These are phyloP conservation scores for Sungouiella blattae DNA, from an alignment of 805 yeast species.

Conservation along the genomic window DNA sequence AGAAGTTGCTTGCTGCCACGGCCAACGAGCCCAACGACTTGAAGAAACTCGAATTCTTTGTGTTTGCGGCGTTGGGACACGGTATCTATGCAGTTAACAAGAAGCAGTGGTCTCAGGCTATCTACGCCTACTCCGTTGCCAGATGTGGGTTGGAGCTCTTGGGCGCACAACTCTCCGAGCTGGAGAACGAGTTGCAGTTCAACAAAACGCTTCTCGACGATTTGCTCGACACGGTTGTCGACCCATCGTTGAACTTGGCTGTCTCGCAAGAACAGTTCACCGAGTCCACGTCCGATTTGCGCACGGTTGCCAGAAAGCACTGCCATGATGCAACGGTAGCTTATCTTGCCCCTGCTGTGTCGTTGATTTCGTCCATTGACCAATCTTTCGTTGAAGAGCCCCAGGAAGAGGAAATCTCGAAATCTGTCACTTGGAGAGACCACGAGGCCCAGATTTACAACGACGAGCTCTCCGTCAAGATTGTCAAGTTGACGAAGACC, in stretches of 20 bases:
- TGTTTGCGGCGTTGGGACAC: slow-evolving; percentile 45
- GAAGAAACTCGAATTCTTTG: slow-evolving; percentile 28
- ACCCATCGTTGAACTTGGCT: slow-evolving; percentile 61
- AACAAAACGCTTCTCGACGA: slow-evolving; percentile 48
- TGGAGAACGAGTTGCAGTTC: too few relatives aligned
- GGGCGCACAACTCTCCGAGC: slow-evolving; percentile 11
- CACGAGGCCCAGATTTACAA: slow-evolving; percentile 62
- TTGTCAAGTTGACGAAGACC: slow-evolving; percentile 38
- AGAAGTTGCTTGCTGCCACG: slow-evolving; percentile 41
- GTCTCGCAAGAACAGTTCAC: slow-evolving; percentile 34
- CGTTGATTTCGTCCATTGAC: slow-evolving; percentile 37
- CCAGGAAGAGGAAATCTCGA: slow-evolving; percentile 23
- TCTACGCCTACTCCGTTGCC: slow-evolving; percentile 54
- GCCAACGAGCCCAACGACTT: slow-evolving; percentile 33
- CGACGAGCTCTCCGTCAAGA: slow-evolving; percentile 64
- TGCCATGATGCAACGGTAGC: slow-evolving; percentile 27
- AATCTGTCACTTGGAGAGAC: slow-evolving; percentile 46
- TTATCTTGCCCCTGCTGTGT: slow-evolving; percentile 38
- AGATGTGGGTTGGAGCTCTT: slow-evolving; percentile 59
- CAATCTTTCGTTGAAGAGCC: slow-evolving; percentile 31
- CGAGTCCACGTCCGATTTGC: slow-evolving; percentile 41
- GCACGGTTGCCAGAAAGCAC: slow-evolving; percentile 44
- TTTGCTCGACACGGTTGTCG: slow-evolving; percentile 54
- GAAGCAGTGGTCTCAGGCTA: slow-evolving; percentile 54
- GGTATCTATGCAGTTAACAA: slow-evolving; percentile 51